phyloP scores from a whole-genome alignment of 345 rosid species.

The Camelina hispida region DNA sequence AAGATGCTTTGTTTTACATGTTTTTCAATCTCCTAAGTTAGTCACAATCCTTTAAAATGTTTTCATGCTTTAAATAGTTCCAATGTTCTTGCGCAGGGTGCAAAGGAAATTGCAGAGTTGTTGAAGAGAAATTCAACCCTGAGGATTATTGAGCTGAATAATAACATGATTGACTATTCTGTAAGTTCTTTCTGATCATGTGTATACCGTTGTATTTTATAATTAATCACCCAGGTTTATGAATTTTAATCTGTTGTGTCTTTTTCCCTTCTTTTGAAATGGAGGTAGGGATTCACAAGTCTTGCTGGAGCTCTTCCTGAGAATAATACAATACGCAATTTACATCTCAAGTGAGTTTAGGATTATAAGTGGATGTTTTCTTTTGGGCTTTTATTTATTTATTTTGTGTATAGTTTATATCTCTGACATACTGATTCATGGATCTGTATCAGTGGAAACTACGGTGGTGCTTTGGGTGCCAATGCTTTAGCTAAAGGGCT shows the following conservation, averaged over 20 bases:
- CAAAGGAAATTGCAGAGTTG: constrained; percentile 85
- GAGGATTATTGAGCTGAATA: constrained; percentile 85
- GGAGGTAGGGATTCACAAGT: constrained; percentile 95
- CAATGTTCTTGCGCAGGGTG: constrained; percentile 67
- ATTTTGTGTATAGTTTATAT: constrained; percentile 10
- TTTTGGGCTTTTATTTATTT: constrained; percentile 26
- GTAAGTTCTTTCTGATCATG: constrained; percentile 54
- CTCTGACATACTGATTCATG: constrained; percentile 24
- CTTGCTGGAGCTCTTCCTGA: constrained; percentile 83
- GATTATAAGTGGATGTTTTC: constrained; percentile 18
- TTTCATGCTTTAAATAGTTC: constrained; percentile 24
- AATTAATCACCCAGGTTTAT: constrained; percentile 28
- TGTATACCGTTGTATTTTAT: constrained; percentile 24
- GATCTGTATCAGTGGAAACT: constrained; percentile 73
- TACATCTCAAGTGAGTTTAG: constrained; percentile 84
- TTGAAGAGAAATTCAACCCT: constrained; percentile 78
- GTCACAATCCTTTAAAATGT: constrained; percentile 16
- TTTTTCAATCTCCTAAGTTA: constrained; percentile 5
- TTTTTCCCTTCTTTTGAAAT: constrained; percentile 42
- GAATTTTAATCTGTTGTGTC: constrained; percentile 43
- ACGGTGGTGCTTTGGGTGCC: constrained; percentile 96
- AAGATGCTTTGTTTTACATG: constrained; percentile 22
- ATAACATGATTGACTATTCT: constrained; percentile 97
- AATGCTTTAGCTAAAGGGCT: constrained; percentile 95
- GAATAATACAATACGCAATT: constrained; percentile 66